These are phyloP conservation scores for Fusarium algeriense DNA, from an alignment of 2,329 filamentous ascomycete species.

Conservation along the genomic window DNA sequence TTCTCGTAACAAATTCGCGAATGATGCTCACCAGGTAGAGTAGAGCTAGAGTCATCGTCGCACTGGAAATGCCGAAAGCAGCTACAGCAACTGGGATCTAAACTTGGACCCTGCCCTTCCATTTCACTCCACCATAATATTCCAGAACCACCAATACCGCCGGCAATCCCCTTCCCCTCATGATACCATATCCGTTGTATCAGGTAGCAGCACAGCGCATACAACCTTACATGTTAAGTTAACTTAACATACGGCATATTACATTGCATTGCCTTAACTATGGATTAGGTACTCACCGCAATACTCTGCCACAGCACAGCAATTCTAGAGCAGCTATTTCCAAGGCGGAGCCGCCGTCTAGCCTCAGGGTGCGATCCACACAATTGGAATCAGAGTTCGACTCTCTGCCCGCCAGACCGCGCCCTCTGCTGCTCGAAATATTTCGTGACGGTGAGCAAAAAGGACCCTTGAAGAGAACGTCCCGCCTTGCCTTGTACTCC, in stretches of 20 bases:
- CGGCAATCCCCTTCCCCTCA: conserved; percentile 25
- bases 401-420: conserved; percentile 33
- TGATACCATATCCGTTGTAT: conserved; percentile 18
- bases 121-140: conserved; percentile 12
- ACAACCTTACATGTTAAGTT: conserved; percentile 10
- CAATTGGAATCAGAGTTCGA: conserved; percentile 7
- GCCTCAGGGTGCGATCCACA: conserved; percentile 24
- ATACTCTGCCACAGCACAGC: conserved; percentile 18
- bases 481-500: conserved; percentile 1
- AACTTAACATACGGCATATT: background rate
- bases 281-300: conserved; percentile 37
- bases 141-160: conserved; percentile 21
- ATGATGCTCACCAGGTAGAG: background rate
- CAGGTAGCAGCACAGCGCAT: conserved; percentile 40
- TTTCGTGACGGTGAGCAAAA: conserved; percentile 15
- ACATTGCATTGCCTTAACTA: background rate
- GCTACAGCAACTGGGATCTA: background rate
- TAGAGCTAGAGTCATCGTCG: background rate
- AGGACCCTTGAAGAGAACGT: conserved; percentile 19
- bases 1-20: conserved; percentile 2
- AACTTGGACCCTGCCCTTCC: background rate
- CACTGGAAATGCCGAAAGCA: conserved; percentile 2
- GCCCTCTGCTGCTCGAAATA: conserved; percentile 18
- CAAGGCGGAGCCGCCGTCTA: conserved; percentile 22
- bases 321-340: background rate